Evolutionary conservation across 2,329 filamentous ascomycete genomes (phyloP), one percentile per base, ranked within the genome.

Genomic region (Furcasterigmium sp.): DNA sequence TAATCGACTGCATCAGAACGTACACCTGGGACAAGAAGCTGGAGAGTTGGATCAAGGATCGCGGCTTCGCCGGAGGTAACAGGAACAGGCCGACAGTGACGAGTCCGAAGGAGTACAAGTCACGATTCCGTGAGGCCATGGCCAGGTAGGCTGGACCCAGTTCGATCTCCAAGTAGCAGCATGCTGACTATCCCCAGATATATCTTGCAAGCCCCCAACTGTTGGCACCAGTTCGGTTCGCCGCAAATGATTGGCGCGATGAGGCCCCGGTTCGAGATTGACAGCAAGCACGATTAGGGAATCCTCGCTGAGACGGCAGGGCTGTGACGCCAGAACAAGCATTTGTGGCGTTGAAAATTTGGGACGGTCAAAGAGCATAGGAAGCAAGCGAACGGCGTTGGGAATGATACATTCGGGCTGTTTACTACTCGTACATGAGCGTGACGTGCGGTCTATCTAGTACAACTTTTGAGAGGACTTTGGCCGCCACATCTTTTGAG

Each of bases 11-110:
- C 62, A 97, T 98, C 53, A 82, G 93, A 43, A 98, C 93, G 0
- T 98, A 97, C 61, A 98, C 93, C 0, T 98, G 93, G 90, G 93
- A 98, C 70, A 98, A 98, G 75, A 96, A 96, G 61, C 78, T 98
- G n/a, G 93, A 98, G 69, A 93, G 85, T 43, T 98, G 93, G 93
- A 96, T 98, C 76, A 98, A 98, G 65, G 91, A 97, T 59, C 85
- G 91, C 30, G 93, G 87, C 1, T 89, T 91, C 56, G 85, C 80
- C 1, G 82, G 83, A 6, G 82, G 84, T 45, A 83, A 84, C 23
- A 81, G 86, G 45, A 87, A 94, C 56, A 79, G 89, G 48, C 94
- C 94, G 8, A 98, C 93, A 0, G 93, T 98, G 40, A 98, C 93
- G 10, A 94, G 87, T 64, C 94, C 93, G 3, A 95, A 93, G 67